Conservation (phyloP, 768 basidiomycete species). For the Russula emetica region DNA sequence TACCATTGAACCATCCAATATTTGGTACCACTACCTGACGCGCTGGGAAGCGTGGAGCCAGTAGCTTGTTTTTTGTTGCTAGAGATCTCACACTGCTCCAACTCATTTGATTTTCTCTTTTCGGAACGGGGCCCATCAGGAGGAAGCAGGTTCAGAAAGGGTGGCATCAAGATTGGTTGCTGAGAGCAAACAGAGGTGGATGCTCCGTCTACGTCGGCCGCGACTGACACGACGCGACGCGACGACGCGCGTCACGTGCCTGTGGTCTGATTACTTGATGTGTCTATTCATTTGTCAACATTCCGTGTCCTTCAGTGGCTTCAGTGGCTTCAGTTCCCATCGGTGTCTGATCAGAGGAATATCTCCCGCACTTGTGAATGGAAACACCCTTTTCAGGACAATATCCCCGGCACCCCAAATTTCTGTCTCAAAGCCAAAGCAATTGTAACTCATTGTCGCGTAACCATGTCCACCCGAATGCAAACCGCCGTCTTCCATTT, state of each 20-base stretch:
- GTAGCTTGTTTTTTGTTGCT: constrained; percentile 30
- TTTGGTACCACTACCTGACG: constrained; percentile 33
- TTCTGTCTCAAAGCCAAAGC: not conserved
- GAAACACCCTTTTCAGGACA: too few relatives aligned
- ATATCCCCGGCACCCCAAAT: not conserved
- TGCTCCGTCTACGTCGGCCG: not conserved
- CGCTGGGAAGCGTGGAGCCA: constrained; percentile 7
- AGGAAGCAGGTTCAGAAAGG: constrained; percentile 20
- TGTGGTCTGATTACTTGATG: constrained; percentile 1
- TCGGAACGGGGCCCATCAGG: constrained; percentile 7
- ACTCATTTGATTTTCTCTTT: constrained; percentile 30
- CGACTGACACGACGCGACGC: constrained; percentile 25
- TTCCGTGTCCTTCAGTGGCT: too few relatives aligned
- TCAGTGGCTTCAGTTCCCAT: too few relatives aligned
- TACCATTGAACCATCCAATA: constrained; percentile 84
- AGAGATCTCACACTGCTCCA: constrained; percentile 21
- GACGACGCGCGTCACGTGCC: too few relatives aligned
- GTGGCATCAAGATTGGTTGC: constrained; percentile 16
- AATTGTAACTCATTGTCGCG: not conserved
- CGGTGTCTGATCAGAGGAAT: too few relatives aligned
- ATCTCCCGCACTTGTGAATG: not conserved
- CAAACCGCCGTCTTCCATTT: not conserved
- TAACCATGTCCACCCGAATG: not conserved
- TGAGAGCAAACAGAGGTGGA: not conserved
- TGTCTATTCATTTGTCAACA: too few relatives aligned